Evolutionary conservation across 805 yeast genomes (phyloP).

Genomic region (Torulaspora franciscae): DNA sequence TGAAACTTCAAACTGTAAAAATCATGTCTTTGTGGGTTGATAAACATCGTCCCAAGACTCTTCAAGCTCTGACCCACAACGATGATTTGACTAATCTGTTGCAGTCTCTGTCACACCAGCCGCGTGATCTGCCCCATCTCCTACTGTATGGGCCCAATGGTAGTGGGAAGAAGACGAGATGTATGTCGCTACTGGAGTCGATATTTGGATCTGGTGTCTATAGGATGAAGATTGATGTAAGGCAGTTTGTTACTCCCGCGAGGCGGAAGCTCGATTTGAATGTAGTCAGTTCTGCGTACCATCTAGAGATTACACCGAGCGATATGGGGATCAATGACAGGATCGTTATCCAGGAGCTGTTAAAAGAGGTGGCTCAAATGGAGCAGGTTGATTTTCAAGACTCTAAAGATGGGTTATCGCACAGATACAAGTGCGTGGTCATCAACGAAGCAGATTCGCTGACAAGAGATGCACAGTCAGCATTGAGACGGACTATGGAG

Average conservation of each 20-base stretch:
- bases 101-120: constrained; percentile 40
- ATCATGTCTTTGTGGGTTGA: constrained; percentile 95
- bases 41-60: constrained; percentile 73
- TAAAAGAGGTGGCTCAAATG: constrained; percentile 91
- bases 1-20: not conserved
- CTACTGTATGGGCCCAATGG: constrained; percentile 94
- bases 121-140: constrained; percentile 81
- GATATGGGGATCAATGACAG: constrained; percentile 96
- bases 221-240: constrained; percentile 82
- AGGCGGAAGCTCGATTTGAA: constrained; percentile 83
- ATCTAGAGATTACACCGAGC: constrained; percentile 91
- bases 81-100: constrained; percentile 57
- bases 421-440: constrained; percentile 71
- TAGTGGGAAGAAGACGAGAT: constrained; percentile 93
- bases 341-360: constrained; percentile 86
- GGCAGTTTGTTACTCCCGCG: constrained; percentile 69
- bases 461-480: constrained; percentile 93
- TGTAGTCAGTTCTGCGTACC: constrained; percentile 86
- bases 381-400: constrained; percentile 83
- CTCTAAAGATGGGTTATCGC: constrained; percentile 40
- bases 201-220: constrained; percentile 81
- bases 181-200: constrained; percentile 69
- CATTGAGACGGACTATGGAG: constrained; percentile 93
- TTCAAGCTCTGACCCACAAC: constrained; percentile 65
- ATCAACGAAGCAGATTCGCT: constrained; percentile 89